These are phyloP conservation scores for Monilinia vaccinii-corymbosi DNA, from an alignment of 2,329 filamentous ascomycete species.

Conservation along the genomic window DNA sequence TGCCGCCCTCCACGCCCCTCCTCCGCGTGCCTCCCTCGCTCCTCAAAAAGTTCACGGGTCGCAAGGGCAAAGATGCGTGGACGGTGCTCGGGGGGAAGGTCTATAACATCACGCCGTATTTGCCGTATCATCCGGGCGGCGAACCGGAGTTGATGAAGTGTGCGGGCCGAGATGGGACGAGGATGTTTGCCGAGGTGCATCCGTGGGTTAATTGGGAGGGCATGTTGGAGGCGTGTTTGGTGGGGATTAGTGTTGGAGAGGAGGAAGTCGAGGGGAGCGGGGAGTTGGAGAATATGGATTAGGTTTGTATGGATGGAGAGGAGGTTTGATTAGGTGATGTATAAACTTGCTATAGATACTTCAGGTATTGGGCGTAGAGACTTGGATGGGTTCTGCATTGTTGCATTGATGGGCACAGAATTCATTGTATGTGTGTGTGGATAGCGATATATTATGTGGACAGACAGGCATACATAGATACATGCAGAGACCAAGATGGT, in stretches of 20 bases:
- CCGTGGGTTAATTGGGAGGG: conserved; percentile 66
- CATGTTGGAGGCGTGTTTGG: conserved; percentile 54
- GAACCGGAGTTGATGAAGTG: conserved; percentile 60
- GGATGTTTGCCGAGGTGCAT: conserved; percentile 57
- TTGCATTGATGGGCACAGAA: neutral
- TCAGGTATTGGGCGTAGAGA: neutral
- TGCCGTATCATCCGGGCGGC: conserved; percentile 85
- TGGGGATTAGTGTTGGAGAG: conserved; percentile 56
- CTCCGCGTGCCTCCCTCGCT: conserved; percentile 74
- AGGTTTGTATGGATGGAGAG: too few relatives aligned
- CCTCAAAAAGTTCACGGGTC: conserved; percentile 69
- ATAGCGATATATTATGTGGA: neutral
- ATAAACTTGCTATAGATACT: too few relatives aligned
- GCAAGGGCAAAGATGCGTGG: conserved; percentile 83
- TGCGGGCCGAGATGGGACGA: conserved; percentile 53
- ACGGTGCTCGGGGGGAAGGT: conserved; percentile 81
- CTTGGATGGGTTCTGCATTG: neutral
- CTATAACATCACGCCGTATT: conserved; percentile 87
- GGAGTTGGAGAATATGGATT: conserved; percentile 55
- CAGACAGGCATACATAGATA: conserved; percentile 11
- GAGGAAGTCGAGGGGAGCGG: conserved; percentile 30
- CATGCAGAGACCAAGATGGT: neutral
- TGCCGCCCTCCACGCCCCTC: conserved; percentile 44
- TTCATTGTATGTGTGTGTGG: neutral
- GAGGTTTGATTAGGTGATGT: too few relatives aligned